Conservation (phyloP, 1,139 yeast species). For the Entelexis paramagnoliae region DNA sequence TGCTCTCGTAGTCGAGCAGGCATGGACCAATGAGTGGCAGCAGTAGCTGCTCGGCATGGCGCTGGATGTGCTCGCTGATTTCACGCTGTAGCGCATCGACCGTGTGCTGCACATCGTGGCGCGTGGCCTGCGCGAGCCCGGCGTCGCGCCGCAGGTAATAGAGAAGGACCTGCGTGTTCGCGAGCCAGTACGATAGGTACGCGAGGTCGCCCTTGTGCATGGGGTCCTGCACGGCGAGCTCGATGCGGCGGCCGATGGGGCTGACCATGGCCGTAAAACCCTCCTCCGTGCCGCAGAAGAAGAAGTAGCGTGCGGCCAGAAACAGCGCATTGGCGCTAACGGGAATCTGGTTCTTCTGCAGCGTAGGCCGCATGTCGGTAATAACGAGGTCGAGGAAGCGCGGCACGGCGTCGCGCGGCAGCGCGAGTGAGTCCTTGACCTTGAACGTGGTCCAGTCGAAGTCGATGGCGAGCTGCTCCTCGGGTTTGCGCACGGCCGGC, state of each 20-base stretch:
- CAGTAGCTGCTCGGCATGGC: conserved; percentile 31
- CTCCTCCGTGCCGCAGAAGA: conserved; percentile 32
- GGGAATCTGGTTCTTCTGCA: conserved; percentile 34
- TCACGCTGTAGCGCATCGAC: conserved; percentile 31
- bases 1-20: conserved; percentile 37
- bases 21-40: conserved; percentile 34
- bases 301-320: conserved; percentile 36
- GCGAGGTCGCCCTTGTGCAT: conserved; percentile 33
- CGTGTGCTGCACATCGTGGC: conserved; percentile 27
- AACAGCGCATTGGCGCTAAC: conserved; percentile 38
- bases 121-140: conserved; percentile 28
- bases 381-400: conserved; percentile 34
- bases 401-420: conserved; percentile 24
- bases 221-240: conserved; percentile 29
- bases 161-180: conserved; percentile 33
- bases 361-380: conserved; percentile 33
- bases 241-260: conserved; percentile 33
- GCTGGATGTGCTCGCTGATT: conserved; percentile 30
- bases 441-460: conserved; percentile 23
- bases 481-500: conserved; percentile 7
- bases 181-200: conserved; percentile 37
- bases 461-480: conserved; percentile 7
- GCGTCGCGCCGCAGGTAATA: conserved; percentile 36
- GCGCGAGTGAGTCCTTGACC: conserved; percentile 19
- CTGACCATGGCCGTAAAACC: conserved; percentile 30